A percentile compares a stretch with the other conserved stretches of the same genome.
phyloP scores from a whole-genome alignment of 2,329 filamentous ascomycete genomes.

The Berkeleyomyces rouxiae region DNA sequence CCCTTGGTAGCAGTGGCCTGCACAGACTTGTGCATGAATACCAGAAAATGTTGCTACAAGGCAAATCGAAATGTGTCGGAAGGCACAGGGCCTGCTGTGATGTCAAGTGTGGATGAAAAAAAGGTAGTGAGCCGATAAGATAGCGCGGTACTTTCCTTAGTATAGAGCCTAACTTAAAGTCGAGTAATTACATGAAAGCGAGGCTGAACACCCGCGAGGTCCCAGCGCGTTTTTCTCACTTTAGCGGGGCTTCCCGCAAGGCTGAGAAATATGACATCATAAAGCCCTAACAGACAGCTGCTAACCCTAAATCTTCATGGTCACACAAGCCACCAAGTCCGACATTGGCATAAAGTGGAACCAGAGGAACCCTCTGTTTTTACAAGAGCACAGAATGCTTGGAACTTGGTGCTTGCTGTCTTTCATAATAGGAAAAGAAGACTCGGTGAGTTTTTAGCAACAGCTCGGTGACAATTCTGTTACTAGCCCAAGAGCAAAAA shows the following conservation, averaged over 20 bases:
- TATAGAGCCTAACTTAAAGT: not conserved
- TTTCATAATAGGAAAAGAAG: too few species aligned
- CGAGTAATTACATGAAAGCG: not conserved
- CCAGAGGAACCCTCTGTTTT: not conserved
- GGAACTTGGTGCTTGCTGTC: too few species aligned
- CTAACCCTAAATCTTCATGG: not conserved
- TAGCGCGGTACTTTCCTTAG: not conserved
- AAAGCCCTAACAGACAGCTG: not conserved
- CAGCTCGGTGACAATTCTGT: too few species aligned
- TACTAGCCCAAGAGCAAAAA: too few species aligned
- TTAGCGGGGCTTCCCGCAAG: not conserved
- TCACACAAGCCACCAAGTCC: not conserved
- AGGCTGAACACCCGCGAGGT: not conserved
- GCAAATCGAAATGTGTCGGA: not conserved
- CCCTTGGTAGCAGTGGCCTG: not conserved
- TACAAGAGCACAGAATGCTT: too few species aligned
- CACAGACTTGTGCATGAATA: not conserved
- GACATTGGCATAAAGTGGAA: not conserved
- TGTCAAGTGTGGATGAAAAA: not conserved
- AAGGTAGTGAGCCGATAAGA: not conserved
- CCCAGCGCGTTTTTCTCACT: not conserved
- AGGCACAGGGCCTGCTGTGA: not conserved
- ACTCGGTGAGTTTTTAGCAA: too few species aligned
- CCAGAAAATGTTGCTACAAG: not conserved
- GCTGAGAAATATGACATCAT: not conserved